Base-by-base conservation (phyloP, 768 basidiomycete species). In the Trametes gibbosa region DNA sequence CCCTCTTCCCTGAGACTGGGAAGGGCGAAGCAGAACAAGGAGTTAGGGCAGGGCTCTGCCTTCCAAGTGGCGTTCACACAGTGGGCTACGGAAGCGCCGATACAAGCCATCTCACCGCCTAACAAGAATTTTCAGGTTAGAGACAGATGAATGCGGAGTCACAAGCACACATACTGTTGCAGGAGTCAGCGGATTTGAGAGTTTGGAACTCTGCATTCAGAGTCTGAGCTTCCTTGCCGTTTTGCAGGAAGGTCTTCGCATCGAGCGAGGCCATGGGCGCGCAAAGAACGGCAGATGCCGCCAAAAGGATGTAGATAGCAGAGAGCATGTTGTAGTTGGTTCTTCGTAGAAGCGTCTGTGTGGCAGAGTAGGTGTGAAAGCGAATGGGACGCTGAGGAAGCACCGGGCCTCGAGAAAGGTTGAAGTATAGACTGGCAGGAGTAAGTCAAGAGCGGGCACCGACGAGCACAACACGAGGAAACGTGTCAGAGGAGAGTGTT, bases 21-120 rank as follows among this genome's bases (percentile, higher is more conserved):
- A 25, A 86, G 60, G 14, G 81, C 83, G 59, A 84, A 84, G 68
- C 85, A 86, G 5, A 66, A 61, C 35, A 76, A 72, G 8, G 66
- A 67, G 7, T 68, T 63, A 0, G 71, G 58, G 60, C 83, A 85
- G 5, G 50, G 54, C 10, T 73, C 62, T 0, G 70, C 65, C 29
- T 75, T 64, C 77, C 82, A 85, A 37, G 68, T 68, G 9, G 72
- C 72, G 59, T 76, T 73, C 2, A 63, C 63, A 64, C 83, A 86
- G 16, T 62, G 68, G 0, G 79, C 79, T 25, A 79, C 64, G 1
- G 70, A 68, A 4, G 72, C 70, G 6, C 63, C 63, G 21, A 84
- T 67, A 58, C 84, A 86, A 1, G 80, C 81, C 14, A 70, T 67
- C 17, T 78, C 69, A 41, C 75, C 77, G 61, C 70, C 83, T 72